A percentile compares a stretch with the other conserved stretches of the same genome.
Conservation (phyloP, 495 filamentous ascomycete species). For the Daldinia concentrica region DNA sequence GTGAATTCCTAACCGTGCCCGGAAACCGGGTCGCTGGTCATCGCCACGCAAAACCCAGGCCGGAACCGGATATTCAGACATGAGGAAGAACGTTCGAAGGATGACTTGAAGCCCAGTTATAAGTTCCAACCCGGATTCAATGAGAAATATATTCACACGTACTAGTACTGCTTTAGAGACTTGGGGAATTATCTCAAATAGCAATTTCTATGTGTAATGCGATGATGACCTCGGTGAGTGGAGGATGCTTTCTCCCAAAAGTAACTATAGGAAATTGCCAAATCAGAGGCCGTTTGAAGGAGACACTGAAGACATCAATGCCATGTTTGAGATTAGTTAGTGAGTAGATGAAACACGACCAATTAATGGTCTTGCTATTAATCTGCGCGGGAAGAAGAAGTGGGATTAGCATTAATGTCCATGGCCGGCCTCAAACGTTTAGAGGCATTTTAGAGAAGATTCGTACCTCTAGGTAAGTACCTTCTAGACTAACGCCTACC, state of each 20-base stretch:
- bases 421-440: too few species aligned
- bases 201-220: neutral
- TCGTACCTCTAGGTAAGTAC: too few species aligned
- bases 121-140: neutral
- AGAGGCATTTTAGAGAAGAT: too few species aligned
- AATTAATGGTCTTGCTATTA: neutral
- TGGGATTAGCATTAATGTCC: neutral
- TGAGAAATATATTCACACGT: neutral
- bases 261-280: neutral
- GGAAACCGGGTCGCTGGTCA: neutral
- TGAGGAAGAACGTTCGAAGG: neutral
- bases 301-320: neutral
- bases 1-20: neutral
- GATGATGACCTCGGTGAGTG: neutral
- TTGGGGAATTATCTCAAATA: too few species aligned
- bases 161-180: neutral
- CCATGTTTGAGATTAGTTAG: neutral
- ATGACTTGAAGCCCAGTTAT: neutral
- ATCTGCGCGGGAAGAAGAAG: neutral
- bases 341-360: neutral
- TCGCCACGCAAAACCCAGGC: neutral
- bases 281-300: neutral
- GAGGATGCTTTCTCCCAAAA: too few species aligned
- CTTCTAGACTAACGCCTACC: too few species aligned
- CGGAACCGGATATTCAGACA: neutral